Evolutionary conservation across 1,284 basidiomycete species (phyloP).

Genomic region (Tranzscheliella williamsii): DNA sequence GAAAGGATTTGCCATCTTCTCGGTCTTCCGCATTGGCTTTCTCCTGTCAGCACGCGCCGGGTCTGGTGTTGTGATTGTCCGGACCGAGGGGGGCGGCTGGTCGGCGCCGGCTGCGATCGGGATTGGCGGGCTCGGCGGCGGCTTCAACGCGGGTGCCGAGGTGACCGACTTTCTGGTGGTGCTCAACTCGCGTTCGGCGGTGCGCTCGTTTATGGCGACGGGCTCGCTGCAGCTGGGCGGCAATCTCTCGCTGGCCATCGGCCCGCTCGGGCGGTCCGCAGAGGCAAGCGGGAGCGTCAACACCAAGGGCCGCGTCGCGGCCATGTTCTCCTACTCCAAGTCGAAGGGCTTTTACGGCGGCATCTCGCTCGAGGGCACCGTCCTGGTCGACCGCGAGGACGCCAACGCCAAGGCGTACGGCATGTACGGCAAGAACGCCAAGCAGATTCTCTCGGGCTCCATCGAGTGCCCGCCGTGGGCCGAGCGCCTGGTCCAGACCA

Average conservation of each 20-base stretch:
- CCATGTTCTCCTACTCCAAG: constrained; percentile 88
- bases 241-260: constrained; percentile 73
- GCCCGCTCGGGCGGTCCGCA: constrained; percentile 89
- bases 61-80: constrained; percentile 87
- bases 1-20: constrained; percentile 75
- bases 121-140: constrained; percentile 77
- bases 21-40: constrained; percentile 65
- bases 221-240: constrained; percentile 81
- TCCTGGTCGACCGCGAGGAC: constrained; percentile 93
- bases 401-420: constrained; percentile 62
- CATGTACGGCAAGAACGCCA: constrained; percentile 30
- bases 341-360: constrained; percentile 88
- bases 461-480: constrained; percentile 47
- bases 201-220: constrained; percentile 90
- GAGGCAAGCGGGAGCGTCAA: constrained; percentile 87
- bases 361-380: constrained; percentile 84
- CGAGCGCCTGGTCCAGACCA: constrained; percentile 26
- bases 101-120: constrained; percentile 93
- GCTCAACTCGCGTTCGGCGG: constrained; percentile 74
- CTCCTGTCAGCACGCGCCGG: constrained; percentile 72
- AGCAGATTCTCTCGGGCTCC: constrained; percentile 49
- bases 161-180: constrained; percentile 94
- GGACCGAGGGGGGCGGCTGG: constrained; percentile 82
- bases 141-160: constrained; percentile 79
- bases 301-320: constrained; percentile 82